Evolutionary conservation across 345 rosid genomes (phyloP).

Genomic region (Streptanthus diversifolius): DNA sequence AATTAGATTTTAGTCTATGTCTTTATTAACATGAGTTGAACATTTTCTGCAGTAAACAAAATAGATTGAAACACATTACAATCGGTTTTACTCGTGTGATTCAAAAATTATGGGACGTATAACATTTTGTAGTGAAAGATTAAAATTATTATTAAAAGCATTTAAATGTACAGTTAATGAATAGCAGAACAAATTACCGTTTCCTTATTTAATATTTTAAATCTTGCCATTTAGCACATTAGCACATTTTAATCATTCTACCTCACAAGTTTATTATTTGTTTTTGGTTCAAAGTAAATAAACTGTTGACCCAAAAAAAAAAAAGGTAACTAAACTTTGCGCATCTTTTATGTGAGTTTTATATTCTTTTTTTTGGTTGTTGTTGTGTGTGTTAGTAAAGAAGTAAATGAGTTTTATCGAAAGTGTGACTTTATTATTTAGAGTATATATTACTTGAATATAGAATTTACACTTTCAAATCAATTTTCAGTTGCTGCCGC

Average conservation of each 20-base stretch:
- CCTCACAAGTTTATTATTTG: background rate
- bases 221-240: background rate
- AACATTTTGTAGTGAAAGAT: too few species aligned
- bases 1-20: too few species aligned
- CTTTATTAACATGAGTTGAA: too few species aligned
- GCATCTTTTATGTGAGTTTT: background rate
- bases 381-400: conserved; percentile 2
- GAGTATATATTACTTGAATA: too few species aligned
- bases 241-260: too few species aligned
- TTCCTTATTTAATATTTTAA: background rate
- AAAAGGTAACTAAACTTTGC: conserved; percentile 14
- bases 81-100: background rate
- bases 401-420: background rate
- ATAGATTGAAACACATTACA: background rate
- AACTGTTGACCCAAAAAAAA: too few species aligned
- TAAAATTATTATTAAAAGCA: too few species aligned
- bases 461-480: background rate
- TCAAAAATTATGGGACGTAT: background rate
- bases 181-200: too few species aligned
- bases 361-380: background rate
- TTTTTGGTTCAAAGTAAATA: conserved; percentile 3
- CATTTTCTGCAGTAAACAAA: too few species aligned
- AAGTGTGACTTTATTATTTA: background rate
- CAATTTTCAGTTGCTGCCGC: conserved; percentile 40
- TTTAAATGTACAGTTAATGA: too few species aligned